These are phyloP conservation scores for Aureobasidium sp. DNA, from an alignment of 2,329 filamentous ascomycete genomes.

Conservation along the genomic window DNA sequence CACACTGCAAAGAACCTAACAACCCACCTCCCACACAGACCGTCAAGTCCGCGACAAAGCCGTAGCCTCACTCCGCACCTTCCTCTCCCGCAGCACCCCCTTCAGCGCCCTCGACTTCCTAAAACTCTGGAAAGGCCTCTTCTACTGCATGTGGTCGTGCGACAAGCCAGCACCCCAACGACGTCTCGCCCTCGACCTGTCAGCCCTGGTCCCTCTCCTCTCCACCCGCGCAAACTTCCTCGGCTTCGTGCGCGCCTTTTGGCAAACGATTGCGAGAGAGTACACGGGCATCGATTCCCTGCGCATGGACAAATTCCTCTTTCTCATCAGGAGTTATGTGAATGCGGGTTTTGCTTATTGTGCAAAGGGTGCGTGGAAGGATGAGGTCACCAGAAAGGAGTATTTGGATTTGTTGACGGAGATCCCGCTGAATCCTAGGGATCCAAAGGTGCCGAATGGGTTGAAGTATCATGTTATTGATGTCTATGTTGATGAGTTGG, in stretches of 20 bases:
- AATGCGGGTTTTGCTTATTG: conserved; percentile 55
- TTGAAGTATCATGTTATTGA: conserved; percentile 80
- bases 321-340: conserved; percentile 71
- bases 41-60: conserved; percentile 31
- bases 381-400: conserved; percentile 29
- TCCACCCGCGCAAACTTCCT: conserved; percentile 32
- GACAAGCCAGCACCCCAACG: conserved; percentile 85
- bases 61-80: conserved; percentile 66
- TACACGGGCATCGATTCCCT: conserved; percentile 43
- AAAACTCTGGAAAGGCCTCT: conserved; percentile 92
- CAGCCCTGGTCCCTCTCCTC: conserved; percentile 56
- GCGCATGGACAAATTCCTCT: conserved; percentile 82
- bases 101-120: conserved; percentile 63
- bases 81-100: conserved; percentile 55
- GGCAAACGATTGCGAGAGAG: conserved; percentile 43
- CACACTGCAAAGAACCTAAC: no score
- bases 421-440: conserved; percentile 36
- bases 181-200: conserved; percentile 68
- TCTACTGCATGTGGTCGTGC: conserved; percentile 84
- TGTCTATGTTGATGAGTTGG: conserved; percentile 84
- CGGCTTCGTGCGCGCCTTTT: conserved; percentile 41
- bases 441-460: conserved; percentile 65
- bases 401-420: conserved; percentile 41
- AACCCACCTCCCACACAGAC: conserved; percentile 31
- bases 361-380: conserved; percentile 30